Conservation (phyloP, 108 stramenopile species). For the Skeletonema menzelii region DNA sequence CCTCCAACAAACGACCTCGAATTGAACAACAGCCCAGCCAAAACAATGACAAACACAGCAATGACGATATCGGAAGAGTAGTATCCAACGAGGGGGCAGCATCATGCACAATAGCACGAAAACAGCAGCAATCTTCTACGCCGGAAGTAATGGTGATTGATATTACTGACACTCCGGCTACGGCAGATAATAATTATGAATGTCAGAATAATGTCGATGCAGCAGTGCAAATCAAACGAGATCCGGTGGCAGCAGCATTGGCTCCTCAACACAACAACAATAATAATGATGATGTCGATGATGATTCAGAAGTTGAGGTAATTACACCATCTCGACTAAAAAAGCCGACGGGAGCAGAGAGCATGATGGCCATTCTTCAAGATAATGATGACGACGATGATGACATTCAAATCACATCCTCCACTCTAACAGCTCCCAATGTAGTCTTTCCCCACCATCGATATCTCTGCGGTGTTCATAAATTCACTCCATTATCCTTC, state of each 20-base stretch:
- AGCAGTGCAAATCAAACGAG: background rate
- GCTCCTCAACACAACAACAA: no score
- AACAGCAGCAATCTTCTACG: no score
- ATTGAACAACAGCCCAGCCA: background rate
- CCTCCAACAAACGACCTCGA: background rate
- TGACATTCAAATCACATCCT: conserved; percentile 45
- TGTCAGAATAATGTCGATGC: background rate
- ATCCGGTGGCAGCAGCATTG: background rate
- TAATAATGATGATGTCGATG: background rate
- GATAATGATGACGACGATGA: conserved; percentile 20
- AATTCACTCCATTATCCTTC: conserved; percentile 6
- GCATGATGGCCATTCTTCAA: background rate
- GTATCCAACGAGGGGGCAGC: no score
- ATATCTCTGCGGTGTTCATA: conserved; percentile 45
- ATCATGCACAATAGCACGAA: no score
- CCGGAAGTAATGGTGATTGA: background rate
- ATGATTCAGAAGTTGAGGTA: background rate
- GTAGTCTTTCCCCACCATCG: conserved; percentile 63
- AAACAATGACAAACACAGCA: background rate
- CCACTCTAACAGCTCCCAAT: conserved; percentile 58
- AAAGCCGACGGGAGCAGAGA: background rate
- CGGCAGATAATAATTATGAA: background rate
- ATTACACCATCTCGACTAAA: background rate
- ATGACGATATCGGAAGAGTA: background rate
- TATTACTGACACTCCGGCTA: background rate